phyloP scores from a whole-genome alignment of 495 filamentous ascomycete species.

The Penicillium diatomitis region DNA sequence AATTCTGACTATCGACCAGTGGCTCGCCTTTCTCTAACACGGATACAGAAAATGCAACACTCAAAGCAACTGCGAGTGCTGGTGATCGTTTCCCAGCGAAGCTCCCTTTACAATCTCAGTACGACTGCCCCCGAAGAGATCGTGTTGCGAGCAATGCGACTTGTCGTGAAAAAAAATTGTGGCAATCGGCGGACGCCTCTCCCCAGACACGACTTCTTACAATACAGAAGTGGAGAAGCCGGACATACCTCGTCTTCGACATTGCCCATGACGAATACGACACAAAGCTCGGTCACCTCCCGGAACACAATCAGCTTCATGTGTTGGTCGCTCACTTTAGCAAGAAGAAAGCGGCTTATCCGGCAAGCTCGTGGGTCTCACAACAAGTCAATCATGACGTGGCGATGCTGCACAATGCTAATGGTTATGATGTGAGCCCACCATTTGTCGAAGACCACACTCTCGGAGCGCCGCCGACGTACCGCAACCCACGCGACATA shows the following conservation, averaged over 20 bases:
- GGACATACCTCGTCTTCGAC: conserved; percentile 20
- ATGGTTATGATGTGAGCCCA: conserved; percentile 16
- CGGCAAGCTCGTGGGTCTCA: conserved; percentile 13
- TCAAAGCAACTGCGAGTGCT: conserved; percentile 12
- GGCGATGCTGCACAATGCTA: conserved; percentile 19
- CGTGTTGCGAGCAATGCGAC: conserved; percentile 8
- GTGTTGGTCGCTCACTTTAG: conserved; percentile 19
- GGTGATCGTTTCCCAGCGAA: conserved; percentile 20
- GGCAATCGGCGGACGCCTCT: background rate
- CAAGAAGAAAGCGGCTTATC: conserved; percentile 18
- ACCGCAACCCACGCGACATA: conserved; percentile 16
- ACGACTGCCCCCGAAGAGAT: conserved; percentile 14
- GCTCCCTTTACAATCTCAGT: conserved; percentile 8
- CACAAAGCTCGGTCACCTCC: conserved; percentile 17
- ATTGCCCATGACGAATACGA: conserved; percentile 17
- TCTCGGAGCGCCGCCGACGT: conserved; percentile 13
- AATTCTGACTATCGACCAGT: too few relatives aligned
- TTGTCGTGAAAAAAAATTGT: conserved; percentile 9
- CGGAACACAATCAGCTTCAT: conserved; percentile 18
- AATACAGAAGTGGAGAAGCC: conserved; percentile 17
- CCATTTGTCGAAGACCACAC: conserved; percentile 19
- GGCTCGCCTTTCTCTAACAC: too few relatives aligned
- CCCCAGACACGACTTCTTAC: conserved; percentile 12
- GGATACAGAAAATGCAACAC: conserved; percentile 5
- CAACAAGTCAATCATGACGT: conserved; percentile 19